Conservation (phyloP, 306 rosid genomes). For the Herpetospermum pedunculosum region DNA sequence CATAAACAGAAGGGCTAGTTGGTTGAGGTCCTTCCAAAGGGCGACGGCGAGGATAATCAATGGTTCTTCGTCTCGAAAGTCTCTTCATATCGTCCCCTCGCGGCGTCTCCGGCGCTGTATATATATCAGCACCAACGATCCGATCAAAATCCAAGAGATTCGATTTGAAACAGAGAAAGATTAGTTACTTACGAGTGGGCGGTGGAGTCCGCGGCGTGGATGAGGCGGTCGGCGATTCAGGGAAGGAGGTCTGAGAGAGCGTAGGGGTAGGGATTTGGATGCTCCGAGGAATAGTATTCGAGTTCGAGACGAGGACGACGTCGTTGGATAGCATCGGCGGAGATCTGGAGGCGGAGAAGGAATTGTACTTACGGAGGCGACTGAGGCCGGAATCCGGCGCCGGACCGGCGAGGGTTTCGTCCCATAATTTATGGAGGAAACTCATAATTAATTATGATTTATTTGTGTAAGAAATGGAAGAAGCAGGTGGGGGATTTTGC, state of each 20-base stretch:
- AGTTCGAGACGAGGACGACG: background rate
- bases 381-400: conserved; percentile 83
- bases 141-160: background rate
- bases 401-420: conserved; percentile 94
- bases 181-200: conserved; percentile 41
- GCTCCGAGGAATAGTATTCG: background rate
- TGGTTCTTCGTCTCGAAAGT: conserved; percentile 43
- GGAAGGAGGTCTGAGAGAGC: conserved; percentile 3
- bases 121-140: background rate
- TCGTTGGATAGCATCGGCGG: conserved; percentile 13
- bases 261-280: conserved; percentile 17
- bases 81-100: conserved; percentile 29
- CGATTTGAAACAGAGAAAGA: too few relatives aligned
- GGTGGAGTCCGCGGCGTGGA: conserved; percentile 45
- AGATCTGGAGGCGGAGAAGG: conserved; percentile 24
- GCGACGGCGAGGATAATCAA: conserved; percentile 6
- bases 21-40: conserved; percentile 18
- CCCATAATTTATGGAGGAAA: conserved; percentile 86
- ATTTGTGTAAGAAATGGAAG: background rate
- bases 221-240: conserved; percentile 21
- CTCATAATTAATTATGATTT: conserved; percentile 31
- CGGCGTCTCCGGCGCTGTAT: conserved; percentile 49
- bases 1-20: conserved; percentile 37
- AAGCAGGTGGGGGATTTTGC: background rate
- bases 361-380: conserved; percentile 62